Base-by-base conservation (phyloP, 331 rosid genomes). In the Cydonia oblonga region DNA sequence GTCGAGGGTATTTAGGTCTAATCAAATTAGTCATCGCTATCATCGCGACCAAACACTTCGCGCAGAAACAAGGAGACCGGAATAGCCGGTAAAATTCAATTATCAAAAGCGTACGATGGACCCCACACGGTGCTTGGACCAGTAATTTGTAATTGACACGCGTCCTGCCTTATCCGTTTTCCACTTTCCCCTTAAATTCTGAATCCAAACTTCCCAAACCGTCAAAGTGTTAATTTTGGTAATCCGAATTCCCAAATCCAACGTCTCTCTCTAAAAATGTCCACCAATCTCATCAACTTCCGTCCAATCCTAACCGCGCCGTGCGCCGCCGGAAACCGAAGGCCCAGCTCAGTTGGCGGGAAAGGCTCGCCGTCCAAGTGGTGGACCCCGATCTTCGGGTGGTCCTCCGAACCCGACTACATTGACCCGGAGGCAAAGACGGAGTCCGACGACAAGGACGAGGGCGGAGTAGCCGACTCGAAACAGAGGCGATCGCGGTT, bases 391-490 rank as follows among this genome's bases (percentile, higher is more conserved):
- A 81, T 91, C 14, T 89, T 93, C 80, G 96, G 95, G 0, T 83
- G 81, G 87, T 89, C 98, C 14, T 65, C 92, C 26, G 96, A 93
- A n/a, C 92, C 98, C 2, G 96, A 93, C 77, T 93, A 93, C 88
- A 87, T 93, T 64, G 89, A 84, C 72, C 73, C 84, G 46, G 57
- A 6, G 53, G 73, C 57, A 62, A 81, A 68, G 49, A 32, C 69
- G 3, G 72, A 71, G 15, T 77, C 32, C 2, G 56, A 13, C 38
- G 42, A 70, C 68, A 62, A 73, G 6, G 68, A 75, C 81, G 67
- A 44, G 52, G 74, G 20, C 35, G 23, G 16, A 28, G 66, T 38
- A 51, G 71, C 25, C 11, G 66, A 66, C 19, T 64, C 64, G 57
- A 84, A 83, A 54, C 0, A 85, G 14, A 0, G 57, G 28, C 79